These are phyloP conservation scores for Papilionanthe hybrid DNA, from an alignment of 116 monocot species.

Conservation along the genomic window DNA sequence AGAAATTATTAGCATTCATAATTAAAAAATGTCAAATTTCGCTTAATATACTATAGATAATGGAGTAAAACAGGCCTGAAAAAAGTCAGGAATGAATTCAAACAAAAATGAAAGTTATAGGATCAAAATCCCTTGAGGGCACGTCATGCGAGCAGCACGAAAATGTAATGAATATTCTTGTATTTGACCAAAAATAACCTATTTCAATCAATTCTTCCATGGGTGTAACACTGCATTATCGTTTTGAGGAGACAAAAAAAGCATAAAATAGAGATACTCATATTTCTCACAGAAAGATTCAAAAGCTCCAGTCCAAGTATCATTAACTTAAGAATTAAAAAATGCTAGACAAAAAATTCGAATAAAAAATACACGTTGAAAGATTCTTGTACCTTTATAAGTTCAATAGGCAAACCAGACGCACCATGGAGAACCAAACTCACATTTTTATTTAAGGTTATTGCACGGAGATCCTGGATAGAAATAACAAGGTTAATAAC, in stretches of 20 bases:
- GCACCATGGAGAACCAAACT: slow-evolving; percentile 92
- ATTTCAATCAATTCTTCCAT: no score
- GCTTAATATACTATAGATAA: no score
- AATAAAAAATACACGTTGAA: not conserved
- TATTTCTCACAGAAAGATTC: not conserved
- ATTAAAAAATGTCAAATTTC: no score
- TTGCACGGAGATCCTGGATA: slow-evolving; percentile 54
- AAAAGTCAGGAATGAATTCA: no score
- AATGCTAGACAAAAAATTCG: not conserved
- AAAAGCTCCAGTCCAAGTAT: no score
- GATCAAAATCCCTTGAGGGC: no score
- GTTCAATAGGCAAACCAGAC: slow-evolving; percentile 64
- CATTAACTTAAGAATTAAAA: no score
- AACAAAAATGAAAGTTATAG: no score
- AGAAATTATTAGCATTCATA: no score
- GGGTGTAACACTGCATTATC: no score
- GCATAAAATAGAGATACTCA: not conserved
- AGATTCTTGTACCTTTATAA: slow-evolving; percentile 56
- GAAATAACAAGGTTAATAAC: slow-evolving; percentile 1
- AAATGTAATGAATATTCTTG: not conserved
- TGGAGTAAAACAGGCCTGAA: no score
- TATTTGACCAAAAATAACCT: not conserved
- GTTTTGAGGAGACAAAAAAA: not conserved
- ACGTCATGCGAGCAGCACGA: no score
- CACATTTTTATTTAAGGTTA: slow-evolving; percentile 60